Evolutionary conservation across 1,284 basidiomycete species (phyloP).

Genomic region (Tremellales sp.): DNA sequence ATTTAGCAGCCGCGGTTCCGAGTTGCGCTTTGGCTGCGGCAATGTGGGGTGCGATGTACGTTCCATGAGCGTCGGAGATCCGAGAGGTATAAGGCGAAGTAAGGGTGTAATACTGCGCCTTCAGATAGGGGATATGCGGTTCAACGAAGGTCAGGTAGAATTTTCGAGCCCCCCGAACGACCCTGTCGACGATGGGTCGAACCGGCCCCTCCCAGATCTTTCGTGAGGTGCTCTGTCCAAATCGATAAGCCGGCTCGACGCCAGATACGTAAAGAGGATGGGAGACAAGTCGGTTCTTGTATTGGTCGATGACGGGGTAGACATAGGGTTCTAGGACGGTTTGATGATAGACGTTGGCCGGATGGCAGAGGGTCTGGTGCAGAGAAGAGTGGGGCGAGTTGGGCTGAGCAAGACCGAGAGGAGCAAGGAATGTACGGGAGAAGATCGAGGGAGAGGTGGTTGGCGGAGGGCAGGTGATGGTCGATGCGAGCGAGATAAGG

Average conservation of each 20-base stretch:
- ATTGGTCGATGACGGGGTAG: conserved; percentile 29
- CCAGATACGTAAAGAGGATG: conserved; percentile 28
- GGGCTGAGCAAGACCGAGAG: conserved; percentile 24
- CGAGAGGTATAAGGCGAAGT: conserved; percentile 34
- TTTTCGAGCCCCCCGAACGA: conserved; percentile 23
- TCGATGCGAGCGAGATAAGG: conserved; percentile 39
- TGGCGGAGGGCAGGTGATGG: conserved; percentile 41
- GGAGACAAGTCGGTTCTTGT: conserved; percentile 15
- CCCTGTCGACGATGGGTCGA: conserved; percentile 35
- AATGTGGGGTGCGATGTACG: conserved; percentile 28
- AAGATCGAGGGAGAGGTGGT: conserved; percentile 18
- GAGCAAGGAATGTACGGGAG: conserved; percentile 30
- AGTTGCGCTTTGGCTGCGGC: conserved; percentile 22
- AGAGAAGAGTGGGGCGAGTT: conserved; percentile 19
- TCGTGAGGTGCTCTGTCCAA: conserved; percentile 4
- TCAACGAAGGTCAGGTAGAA: conserved; percentile 39
- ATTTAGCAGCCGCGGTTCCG: conserved; percentile 14
- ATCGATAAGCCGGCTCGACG: conserved; percentile 25
- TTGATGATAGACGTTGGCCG: conserved; percentile 39
- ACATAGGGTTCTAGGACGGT: conserved; percentile 37
- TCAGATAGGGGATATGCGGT: conserved; percentile 40
- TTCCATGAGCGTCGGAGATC: conserved; percentile 20
- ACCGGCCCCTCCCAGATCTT: conserved; percentile 34
- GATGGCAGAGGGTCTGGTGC: conserved; percentile 41
- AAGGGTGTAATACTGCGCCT: conserved; percentile 26